phyloP scores from a whole-genome alignment of 768 basidiomycete species.

The Amanita phalloides region DNA sequence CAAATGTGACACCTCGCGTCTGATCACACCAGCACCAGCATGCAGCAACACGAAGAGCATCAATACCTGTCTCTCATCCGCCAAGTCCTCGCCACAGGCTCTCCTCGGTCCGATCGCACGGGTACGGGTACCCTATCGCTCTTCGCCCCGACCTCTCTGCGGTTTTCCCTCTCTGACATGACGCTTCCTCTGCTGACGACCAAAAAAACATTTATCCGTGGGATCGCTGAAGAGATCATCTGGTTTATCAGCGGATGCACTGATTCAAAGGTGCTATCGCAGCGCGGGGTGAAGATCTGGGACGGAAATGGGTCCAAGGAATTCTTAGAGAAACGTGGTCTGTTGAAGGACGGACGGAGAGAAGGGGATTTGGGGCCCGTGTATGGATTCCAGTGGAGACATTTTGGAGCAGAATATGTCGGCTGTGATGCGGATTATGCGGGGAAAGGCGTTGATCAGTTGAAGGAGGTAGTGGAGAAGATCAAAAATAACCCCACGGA shows the following conservation, averaged over 20 bases:
- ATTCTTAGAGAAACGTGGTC: conserved; percentile 75
- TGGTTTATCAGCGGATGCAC: conserved; percentile 90
- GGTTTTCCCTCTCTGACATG: conserved; percentile 73
- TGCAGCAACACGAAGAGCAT: conserved; percentile 61
- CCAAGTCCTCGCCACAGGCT: conserved; percentile 66
- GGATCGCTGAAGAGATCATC: conserved; percentile 86
- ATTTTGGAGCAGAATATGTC: conserved; percentile 79
- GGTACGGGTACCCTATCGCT: conserved; percentile 89
- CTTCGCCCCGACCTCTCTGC: conserved; percentile 84
- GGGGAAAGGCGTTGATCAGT: conserved; percentile 87
- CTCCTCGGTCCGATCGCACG: conserved; percentile 78
- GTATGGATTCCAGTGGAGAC: conserved; percentile 96
- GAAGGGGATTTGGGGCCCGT: conserved; percentile 95
- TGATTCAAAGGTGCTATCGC: conserved; percentile 63
- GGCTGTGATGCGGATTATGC: conserved; percentile 69
- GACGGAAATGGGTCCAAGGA: conserved; percentile 89
- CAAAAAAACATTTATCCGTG: conserved; percentile 87
- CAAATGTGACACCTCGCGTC: neutral
- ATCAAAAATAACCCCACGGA: conserved; percentile 92
- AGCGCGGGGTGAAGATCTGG: conserved; percentile 93
- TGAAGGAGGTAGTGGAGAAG: conserved; percentile 80
- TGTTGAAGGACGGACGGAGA: conserved; percentile 53
- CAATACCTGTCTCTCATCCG: conserved; percentile 85
- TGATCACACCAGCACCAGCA: neutral
- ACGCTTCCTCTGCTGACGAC: conserved; percentile 89